Evolutionary conservation across 2,329 filamentous ascomycete genomes (phyloP), one percentile per base, ranked within the genome.

Genomic region (Fusarium sp.): DNA sequence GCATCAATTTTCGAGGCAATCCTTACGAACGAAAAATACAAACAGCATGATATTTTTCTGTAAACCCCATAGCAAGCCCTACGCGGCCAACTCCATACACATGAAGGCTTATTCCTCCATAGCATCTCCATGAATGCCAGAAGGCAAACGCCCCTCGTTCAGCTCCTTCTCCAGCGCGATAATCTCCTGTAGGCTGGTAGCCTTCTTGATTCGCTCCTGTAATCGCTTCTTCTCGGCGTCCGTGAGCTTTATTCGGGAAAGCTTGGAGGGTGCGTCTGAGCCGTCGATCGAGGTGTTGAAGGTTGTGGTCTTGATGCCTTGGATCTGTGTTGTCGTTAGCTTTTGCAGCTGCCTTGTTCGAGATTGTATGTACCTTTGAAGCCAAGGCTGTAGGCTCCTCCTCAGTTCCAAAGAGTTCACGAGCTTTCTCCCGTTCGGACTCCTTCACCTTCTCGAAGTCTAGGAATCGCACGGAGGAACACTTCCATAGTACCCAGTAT

Each of bases 401-500:
- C 3, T 80, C 78, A 5, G 91, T 93, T 50, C 96, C 96, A 75
- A 98, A 98, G 4, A 99, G 84, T 78, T 95, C 91, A 18, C 81
- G 84, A 0, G 93, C 93, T 72, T 89, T 87, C 67, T 87, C 82
- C 42, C 94, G 88, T 84, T 99, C 96, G 0, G 86, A 89, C 67
- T 96, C 88, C 80, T 93, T 96, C 48, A 99, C 94, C 80, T 97
- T 97, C 72, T 89, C 86, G 77, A 93, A 97, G 80, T 99, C 96
- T 47, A 99, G 85, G 80, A 97, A 98, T 42, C 95, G 90, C 41
- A 99, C 89, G 6, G 85, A 86, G 2, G 93, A 94, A 76, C 91
- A 93, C 66, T 90, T 88, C 91, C 92, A 97, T 63, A 99, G 87
- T 27, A 97, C 83, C 91, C 93, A 99, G 78, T 91, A 91, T 52